phyloP scores from a whole-genome alignment of 2,329 filamentous ascomycete genomes.

The Didymella pomorum region DNA sequence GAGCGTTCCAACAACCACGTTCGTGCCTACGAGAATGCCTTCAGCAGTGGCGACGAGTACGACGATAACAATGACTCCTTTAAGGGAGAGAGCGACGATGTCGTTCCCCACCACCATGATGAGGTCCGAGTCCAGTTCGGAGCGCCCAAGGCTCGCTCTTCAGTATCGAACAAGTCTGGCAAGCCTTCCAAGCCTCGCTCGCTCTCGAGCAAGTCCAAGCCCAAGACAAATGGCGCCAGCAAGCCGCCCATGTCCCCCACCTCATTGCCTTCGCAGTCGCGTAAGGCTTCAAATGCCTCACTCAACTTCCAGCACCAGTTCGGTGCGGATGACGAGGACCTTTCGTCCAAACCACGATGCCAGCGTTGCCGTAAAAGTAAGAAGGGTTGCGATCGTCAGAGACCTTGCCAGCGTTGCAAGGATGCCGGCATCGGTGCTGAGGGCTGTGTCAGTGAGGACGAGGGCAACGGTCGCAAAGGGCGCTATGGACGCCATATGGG shows the following conservation, averaged over 20 bases:
- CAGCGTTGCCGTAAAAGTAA: conserved; percentile 99
- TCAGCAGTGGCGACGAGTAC: conserved; percentile 69
- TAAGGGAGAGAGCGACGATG: conserved; percentile 63
- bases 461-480: conserved; percentile 95
- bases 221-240: conserved; percentile 50
- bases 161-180: conserved; percentile 49
- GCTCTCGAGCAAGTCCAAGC: conserved; percentile 61
- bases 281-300: conserved; percentile 78
- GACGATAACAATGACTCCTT: conserved; percentile 63
- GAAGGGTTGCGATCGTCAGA: conserved; percentile 97
- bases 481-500: conserved; percentile 80
- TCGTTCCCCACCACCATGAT: conserved; percentile 48
- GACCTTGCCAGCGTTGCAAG: conserved; percentile 92
- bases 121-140: conserved; percentile 54
- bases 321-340: conserved; percentile 80
- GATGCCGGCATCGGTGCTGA: conserved; percentile 94
- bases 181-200: conserved; percentile 52
- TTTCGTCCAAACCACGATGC: conserved; percentile 95
- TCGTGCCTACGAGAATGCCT: conserved; percentile 59
- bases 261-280: conserved; percentile 72
- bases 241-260: conserved; percentile 62
- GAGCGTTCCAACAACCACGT: conserved; percentile 30
- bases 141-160: conserved; percentile 48
- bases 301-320: conserved; percentile 69
- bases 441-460: conserved; percentile 95